A percentile compares a stretch with the other conserved stretches of the same genome.
Conservation (phyloP, 768 basidiomycete species). For the Pisolithus marmoratus region DNA sequence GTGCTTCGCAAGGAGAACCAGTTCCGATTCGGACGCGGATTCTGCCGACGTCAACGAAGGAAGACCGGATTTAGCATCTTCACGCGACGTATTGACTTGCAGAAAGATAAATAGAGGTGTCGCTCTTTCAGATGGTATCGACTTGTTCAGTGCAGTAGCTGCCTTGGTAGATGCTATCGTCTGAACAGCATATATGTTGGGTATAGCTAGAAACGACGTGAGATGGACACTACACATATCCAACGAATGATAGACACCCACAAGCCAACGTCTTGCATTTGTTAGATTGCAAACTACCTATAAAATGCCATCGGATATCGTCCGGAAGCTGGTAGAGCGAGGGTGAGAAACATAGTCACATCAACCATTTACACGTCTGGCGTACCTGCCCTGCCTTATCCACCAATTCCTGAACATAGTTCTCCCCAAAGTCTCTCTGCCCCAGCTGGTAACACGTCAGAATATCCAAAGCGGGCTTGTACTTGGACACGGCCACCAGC, state of each 20-base stretch:
- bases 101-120: conserved; percentile 74
- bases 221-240: conserved; percentile 2
- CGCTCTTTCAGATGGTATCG: conserved; percentile 50
- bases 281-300: conserved; percentile 90
- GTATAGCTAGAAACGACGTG: conserved; percentile 51
- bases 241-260: conserved; percentile 29
- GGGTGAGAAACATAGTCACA: background rate
- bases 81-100: conserved; percentile 95
- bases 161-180: conserved; percentile 79
- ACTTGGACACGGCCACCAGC: conserved; percentile 89
- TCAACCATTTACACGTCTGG: conserved; percentile 1
- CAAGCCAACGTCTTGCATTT: conserved; percentile 87
- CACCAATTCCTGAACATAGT: conserved; percentile 90
- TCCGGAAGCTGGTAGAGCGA: conserved; percentile 57
- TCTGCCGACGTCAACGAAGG: conserved; percentile 43
- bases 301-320: conserved; percentile 96
- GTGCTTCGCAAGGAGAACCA: conserved; percentile 61
- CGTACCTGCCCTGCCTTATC: conserved; percentile 75
- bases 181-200: conserved; percentile 84
- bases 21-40: conserved; percentile 37
- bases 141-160: conserved; percentile 74
- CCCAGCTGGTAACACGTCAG: conserved; percentile 74
- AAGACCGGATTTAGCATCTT: conserved; percentile 85
- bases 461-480: conserved; percentile 86
- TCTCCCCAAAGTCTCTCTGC: conserved; percentile 94